A percentile compares a stretch with the other conserved stretches of the same genome.
These are phyloP conservation scores for Coemansia sp. DNA, from an alignment of 192 early-diverging fungal species.

Conservation along the genomic window DNA sequence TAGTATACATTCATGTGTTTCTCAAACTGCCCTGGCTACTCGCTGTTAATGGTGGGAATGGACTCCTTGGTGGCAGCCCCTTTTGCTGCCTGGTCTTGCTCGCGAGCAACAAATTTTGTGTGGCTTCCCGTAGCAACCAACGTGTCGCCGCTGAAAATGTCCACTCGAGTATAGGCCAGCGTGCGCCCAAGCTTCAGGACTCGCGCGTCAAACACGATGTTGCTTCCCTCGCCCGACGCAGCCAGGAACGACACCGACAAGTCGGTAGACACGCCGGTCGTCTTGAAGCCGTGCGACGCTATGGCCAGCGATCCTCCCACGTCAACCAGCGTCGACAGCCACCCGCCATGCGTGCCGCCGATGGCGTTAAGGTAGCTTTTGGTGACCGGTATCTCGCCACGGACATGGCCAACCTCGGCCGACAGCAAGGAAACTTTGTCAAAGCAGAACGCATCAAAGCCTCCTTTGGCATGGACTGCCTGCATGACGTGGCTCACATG, in stretches of 20 bases:
- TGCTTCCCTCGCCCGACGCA: slow-evolving; percentile 42
- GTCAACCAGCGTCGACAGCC: slow-evolving; percentile 53
- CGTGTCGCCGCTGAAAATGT: slow-evolving; percentile 41
- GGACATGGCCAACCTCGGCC: slow-evolving; percentile 38
- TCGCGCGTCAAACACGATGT: slow-evolving; percentile 37
- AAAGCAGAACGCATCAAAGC: slow-evolving; percentile 41
- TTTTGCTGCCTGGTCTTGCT: slow-evolving; percentile 11
- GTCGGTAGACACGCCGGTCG: slow-evolving; percentile 52
- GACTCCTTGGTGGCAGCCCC: slow-evolving; percentile 1
- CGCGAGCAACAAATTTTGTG: slow-evolving; percentile 50
- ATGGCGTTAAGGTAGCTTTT: slow-evolving; percentile 33
- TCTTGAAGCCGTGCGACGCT: slow-evolving; percentile 38
- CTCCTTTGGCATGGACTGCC: slow-evolving; percentile 7
- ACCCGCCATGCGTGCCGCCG: slow-evolving; percentile 55
- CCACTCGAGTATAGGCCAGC: slow-evolving; percentile 51
- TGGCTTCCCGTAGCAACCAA: slow-evolving; percentile 53
- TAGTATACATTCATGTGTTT: not conserved
- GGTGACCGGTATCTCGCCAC: slow-evolving; percentile 27
- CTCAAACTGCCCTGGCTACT: not conserved
- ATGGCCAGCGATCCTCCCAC: slow-evolving; percentile 52
- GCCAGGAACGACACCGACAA: slow-evolving; percentile 51
- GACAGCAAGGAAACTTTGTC: slow-evolving; percentile 36
- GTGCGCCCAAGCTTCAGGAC: slow-evolving; percentile 51
- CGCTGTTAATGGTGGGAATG: not conserved
- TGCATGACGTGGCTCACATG: slow-evolving; percentile 21